Percentiles rank a stretch among this genome's conserved stretches.
Conservation (phyloP, 352 stramenopile species). For the Globisporangium yorkense region DNA sequence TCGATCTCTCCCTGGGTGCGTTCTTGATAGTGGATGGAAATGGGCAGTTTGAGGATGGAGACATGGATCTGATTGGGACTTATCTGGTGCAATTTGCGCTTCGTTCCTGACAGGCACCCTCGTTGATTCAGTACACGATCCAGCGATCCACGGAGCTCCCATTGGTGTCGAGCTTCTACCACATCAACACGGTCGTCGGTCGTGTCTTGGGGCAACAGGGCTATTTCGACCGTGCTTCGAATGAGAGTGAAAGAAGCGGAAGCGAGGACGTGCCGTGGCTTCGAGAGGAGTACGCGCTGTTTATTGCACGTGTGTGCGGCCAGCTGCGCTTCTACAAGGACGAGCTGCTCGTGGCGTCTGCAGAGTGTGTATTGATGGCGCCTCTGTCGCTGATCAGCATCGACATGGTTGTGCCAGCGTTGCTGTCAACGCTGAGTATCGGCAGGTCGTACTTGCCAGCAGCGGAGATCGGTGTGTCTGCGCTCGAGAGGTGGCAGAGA, state of each 20-base stretch:
- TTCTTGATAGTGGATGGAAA: neutral
- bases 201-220: conserved; percentile 18
- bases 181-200: conserved; percentile 40
- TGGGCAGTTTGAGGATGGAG: neutral
- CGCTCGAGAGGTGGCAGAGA: conserved; percentile 54
- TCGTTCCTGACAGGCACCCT: conserved; percentile 19
- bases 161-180: conserved; percentile 59
- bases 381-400: conserved; percentile 33
- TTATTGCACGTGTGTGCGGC: conserved; percentile 31
- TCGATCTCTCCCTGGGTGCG: conserved; percentile 45
- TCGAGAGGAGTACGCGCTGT: conserved; percentile 29
- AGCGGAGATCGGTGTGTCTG: conserved; percentile 43
- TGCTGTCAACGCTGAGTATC: conserved; percentile 50
- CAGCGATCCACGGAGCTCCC: conserved; percentile 22
- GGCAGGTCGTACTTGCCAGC: conserved; percentile 58
- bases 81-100: neutral
- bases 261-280: conserved; percentile 1
- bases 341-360: conserved; percentile 57
- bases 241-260: neutral
- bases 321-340: conserved; percentile 74
- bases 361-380: conserved; percentile 52
- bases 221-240: conserved; percentile 16
- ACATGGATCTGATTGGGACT: conserved; percentile 1
- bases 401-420: conserved; percentile 21
- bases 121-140: conserved; percentile 30